Evolutionary conservation across 164 flowering plant genomes (phyloP), one percentile per base, ranked within the genome.

Genomic region (Taxillus chinensis): DNA sequence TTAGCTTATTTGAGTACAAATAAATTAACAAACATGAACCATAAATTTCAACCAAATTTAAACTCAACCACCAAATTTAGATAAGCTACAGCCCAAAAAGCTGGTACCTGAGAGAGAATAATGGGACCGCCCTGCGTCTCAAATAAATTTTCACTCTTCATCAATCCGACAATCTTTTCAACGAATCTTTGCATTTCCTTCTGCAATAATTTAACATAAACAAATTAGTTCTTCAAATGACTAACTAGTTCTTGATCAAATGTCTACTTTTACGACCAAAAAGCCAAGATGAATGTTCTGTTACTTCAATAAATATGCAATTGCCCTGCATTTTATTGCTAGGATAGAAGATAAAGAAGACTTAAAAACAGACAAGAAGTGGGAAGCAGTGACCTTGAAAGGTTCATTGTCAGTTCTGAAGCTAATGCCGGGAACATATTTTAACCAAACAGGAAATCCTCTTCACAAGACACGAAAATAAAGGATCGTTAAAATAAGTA

Each of bases 341-440:
- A 3, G 27, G 8, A 42, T 13, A 16, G 4, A 11, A 40, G 16
- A 13, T 40, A 43, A 41, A n/a, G 1, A 37, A 48, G 8, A 27
- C 27, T 2, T 27, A 16, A 8, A 7, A 51, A 56, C 42, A 41
- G 42, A 43, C 39, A 41, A 53, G 39, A 40, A 48, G 51, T 8
- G 9, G 58, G 38, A 39, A 12, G 16, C 7, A 16, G 51, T 62
- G 41, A 90, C 97, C 97, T 90, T 90, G 74, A 90, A 90, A 64
- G 95, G 90, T 67, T 82, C 97, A 70, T 90, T 90, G 64, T 90
- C 85, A 52, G 96, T 87, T 78, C 95, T 86, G 77, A 90, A 86
- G 73, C 89, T 86, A 71, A 90, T 87, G 46, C 92, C 95, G n/a
- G 95, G 97, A 10, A 90, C 92, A 76, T 77, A 83, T 71, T 87